A percentile compares a stretch with the other conserved stretches of the same genome.
Evolutionary conservation across 345 rosid species (phyloP).

Genomic region (Eucalyptus regnans): DNA sequence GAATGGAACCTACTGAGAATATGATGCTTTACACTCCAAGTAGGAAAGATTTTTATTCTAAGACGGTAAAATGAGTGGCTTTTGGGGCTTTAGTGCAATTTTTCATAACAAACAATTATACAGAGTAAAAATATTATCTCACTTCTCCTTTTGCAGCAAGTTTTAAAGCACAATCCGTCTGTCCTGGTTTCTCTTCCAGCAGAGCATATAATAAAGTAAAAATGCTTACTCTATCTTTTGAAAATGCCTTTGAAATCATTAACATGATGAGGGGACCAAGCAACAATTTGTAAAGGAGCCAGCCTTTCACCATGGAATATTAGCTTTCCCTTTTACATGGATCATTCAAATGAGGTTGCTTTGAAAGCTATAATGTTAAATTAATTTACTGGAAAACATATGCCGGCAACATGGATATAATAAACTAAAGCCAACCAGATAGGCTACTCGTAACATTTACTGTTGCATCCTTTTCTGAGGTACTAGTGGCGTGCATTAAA

Average conservation of each 20-base stretch:
- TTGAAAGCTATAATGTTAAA: not conserved
- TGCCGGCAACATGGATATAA: not conserved
- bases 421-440: not conserved
- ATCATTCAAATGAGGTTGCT: not conserved
- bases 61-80: not conserved
- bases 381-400: not conserved
- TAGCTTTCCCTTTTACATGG: not conserved
- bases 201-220: not conserved
- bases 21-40: not conserved
- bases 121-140: not conserved
- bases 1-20: not conserved
- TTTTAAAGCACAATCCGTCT: not conserved
- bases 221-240: not conserved
- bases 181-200: not conserved
- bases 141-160: not conserved
- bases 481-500: not conserved
- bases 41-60: not conserved
- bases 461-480: not conserved
- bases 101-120: not conserved
- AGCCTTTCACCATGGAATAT: not conserved
- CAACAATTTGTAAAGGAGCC: not conserved
- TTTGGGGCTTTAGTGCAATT: not conserved
- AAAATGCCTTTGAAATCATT: not conserved
- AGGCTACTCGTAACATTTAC: not conserved
- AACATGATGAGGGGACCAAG: not conserved